Base-by-base conservation (phyloP, 2,329 filamentous ascomycete species). In the Sporothrix brasiliensis region DNA sequence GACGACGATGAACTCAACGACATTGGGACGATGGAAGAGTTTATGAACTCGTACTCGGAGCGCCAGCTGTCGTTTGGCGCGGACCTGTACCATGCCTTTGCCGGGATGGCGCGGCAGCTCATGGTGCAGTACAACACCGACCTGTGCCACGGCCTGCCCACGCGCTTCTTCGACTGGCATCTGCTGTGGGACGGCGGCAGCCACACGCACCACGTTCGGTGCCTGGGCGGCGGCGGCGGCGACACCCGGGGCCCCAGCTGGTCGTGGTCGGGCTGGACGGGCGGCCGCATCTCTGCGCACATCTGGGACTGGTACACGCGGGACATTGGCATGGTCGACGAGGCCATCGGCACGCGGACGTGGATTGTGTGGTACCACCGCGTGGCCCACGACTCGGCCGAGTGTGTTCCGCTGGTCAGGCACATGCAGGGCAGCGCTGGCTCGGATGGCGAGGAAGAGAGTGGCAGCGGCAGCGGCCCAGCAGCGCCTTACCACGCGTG, bases 361-460 rank as follows among this genome's bases (percentile, higher is more conserved):
- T 53, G 50, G 50, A 53, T 53, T 24, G 50, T 53, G 19, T 53
- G 50, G 50, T 53, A 53, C n/a, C 50, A 53, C 4, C 50, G 50
- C 19, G 6, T 5, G 50, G 47, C 6, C 4, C 50, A 53, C 50
- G n/a, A 24, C 50, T 53, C 50, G 50, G 4, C n/a, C 50, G n/a
- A 24, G n/a, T 27, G 50, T 19, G 10, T 9, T 11, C 50, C 19
- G 4, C 19, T 53, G 19, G 50, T 24, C 27, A 30, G 27, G 27
- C 27, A 30, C 27, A 30, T 30, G 27, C 27, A 30, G 27, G 27
- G 27, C 27, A 30, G 27, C 27, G 4, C 27, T 30, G 27, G 27
- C 4, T 4, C 27, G 27, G 27, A 30, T 3, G 27, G 3, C 27
- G 27, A 30, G 27, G 27, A 30, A 30, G 27, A 30, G 3, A 30